These are phyloP conservation scores for Phialophora macrospora DNA, from an alignment of 2,329 filamentous ascomycete genomes.

Conservation along the genomic window DNA sequence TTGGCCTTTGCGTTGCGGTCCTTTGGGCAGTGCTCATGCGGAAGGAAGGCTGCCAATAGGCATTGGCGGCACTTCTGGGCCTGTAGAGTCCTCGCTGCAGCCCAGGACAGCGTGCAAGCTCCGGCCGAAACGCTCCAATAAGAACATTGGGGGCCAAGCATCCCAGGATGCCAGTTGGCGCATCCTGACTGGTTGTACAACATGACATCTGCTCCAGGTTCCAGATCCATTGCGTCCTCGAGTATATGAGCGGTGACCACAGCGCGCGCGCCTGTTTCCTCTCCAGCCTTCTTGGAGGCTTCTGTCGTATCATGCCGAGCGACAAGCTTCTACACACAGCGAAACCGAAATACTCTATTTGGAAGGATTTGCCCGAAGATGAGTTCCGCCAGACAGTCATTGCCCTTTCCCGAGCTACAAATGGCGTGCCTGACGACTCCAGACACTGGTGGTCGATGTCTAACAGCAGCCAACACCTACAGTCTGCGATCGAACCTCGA, in stretches of 20 bases:
- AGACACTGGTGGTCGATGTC: slow-evolving; percentile 20
- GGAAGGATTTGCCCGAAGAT: slow-evolving; percentile 32
- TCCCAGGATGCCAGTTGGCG: background rate
- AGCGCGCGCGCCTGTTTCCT: background rate
- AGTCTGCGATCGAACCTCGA: background rate
- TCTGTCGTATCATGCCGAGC: background rate
- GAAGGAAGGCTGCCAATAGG: background rate
- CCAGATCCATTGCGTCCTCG: background rate
- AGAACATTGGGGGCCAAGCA: background rate
- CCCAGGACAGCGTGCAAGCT: background rate
- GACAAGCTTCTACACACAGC: slow-evolving; percentile 30
- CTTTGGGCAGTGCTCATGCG: background rate
- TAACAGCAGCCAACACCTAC: background rate
- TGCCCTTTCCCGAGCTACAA: slow-evolving; percentile 29
- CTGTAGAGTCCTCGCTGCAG: background rate
- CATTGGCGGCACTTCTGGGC: background rate
- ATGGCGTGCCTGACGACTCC: slow-evolving; percentile 21
- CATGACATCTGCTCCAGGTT: background rate
- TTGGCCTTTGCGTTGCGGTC: background rate
- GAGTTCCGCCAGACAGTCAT: slow-evolving; percentile 37
- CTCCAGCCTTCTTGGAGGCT: background rate
- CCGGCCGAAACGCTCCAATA: background rate
- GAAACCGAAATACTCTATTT: slow-evolving; percentile 34
- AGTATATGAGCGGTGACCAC: background rate
- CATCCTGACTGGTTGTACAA: background rate